Conservation (phyloP, 2,329 filamentous ascomycete genomes). For the Chaetomium olivaceum region DNA sequence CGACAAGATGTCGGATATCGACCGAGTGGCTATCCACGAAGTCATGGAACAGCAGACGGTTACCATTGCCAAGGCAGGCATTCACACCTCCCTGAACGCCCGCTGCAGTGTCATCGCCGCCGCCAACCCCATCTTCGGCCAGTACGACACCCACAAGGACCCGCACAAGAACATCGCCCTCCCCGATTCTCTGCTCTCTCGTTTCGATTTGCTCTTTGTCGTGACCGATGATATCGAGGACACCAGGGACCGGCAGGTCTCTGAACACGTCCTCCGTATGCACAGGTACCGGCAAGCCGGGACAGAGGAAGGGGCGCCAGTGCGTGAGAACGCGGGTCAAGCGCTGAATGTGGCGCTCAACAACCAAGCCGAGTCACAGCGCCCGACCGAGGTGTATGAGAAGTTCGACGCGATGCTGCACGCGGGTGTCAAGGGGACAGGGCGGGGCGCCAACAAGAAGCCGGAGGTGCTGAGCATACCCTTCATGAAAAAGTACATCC, state of each 20-base stretch:
- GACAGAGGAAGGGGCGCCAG: conserved; percentile 89
- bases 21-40: conserved; percentile 98
- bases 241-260: conserved; percentile 83
- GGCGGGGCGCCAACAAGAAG: conserved; percentile 72
- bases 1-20: conserved; percentile 99
- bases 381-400: conserved; percentile 86
- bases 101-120: conserved; percentile 95
- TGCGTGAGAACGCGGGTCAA: conserved; percentile 83
- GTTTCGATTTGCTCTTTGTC: conserved; percentile 97
- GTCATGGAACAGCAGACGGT: conserved; percentile 99
- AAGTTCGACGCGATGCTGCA: conserved; percentile 97
- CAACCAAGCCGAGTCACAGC: conserved; percentile 69
- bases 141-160: conserved; percentile 98
- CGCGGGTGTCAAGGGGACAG: conserved; percentile 77
- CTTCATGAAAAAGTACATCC: conserved; percentile 99
- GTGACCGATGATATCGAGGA: conserved; percentile 99
- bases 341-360: conserved; percentile 85
- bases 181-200: conserved; percentile 91
- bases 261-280: conserved; percentile 96
- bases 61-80: conserved; percentile 97
- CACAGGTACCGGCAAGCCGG: conserved; percentile 91
- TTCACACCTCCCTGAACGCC: conserved; percentile 95
- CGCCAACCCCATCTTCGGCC: conserved; percentile 95
- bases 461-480: conserved; percentile 91
- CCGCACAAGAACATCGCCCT: conserved; percentile 98